A percentile compares a stretch with the other conserved stretches of the same genome.
phyloP scores from a whole-genome alignment of 306 rosid genomes.

The Luffa acutangula region DNA sequence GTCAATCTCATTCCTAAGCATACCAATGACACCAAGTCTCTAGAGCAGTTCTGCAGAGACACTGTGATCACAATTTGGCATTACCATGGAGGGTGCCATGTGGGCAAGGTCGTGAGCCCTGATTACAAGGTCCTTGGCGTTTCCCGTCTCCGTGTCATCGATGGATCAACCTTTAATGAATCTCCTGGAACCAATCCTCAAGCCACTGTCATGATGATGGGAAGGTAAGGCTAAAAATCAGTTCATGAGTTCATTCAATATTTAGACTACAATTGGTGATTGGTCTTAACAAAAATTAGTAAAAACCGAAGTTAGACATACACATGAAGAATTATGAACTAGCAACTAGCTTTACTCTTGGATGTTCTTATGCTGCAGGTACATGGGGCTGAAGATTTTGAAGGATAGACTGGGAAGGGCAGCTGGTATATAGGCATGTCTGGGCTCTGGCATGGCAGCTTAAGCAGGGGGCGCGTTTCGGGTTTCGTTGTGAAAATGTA shows the following conservation, averaged over 20 bases:
- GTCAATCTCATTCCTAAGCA: constrained; percentile 71
- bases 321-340: neutral
- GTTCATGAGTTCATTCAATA: neutral
- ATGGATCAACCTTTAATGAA: constrained; percentile 65
- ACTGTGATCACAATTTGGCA: constrained; percentile 95
- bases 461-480: neutral
- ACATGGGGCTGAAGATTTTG: constrained; percentile 85
- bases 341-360: neutral
- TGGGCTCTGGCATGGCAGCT: neutral
- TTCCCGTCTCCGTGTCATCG: constrained; percentile 56
- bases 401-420: constrained; percentile 51
- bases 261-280: neutral
- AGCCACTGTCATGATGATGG: constrained; percentile 95
- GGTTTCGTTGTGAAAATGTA: neutral
- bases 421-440: constrained; percentile 39
- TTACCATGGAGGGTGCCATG: constrained; percentile 91
- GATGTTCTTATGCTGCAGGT: constrained; percentile 35
- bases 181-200: constrained; percentile 99
- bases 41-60: constrained; percentile 81
- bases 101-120: constrained; percentile 56
- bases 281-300: neutral
- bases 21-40: constrained; percentile 52
- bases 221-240: constrained; percentile 40
- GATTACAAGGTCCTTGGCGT: constrained; percentile 66
- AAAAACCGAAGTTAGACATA: neutral